Evolutionary conservation across 257 asterid species (phyloP), one percentile per base, ranked within the genome.

Genomic region (Nicotiana benthamiana): DNA sequence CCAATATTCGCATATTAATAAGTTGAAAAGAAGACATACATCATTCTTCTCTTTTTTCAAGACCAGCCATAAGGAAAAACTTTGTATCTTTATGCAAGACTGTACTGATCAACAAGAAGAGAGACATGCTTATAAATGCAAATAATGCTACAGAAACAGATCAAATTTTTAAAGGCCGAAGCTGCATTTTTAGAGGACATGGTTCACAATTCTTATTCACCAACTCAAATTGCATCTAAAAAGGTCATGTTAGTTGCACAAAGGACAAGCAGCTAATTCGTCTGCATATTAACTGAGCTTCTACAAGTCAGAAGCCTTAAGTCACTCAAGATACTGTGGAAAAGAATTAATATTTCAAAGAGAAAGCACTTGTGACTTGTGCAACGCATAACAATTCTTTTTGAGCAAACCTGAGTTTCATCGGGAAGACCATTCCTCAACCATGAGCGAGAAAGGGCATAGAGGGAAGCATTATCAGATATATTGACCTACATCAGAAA

Each of bases 391-490:
- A 81, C 48, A 66, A 79, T 81, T 64, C 75, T 60, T 62, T 68
- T 80, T 62, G 34, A 59, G 81, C 88, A 87, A 28, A 93, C 99
- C 97, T 93, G 97, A 82, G 84, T 88, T 85, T 87, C 97, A 86
- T 92, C 97, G 76, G 87, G 88, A 83, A 85, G 82, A 78, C 98
- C 90, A 84, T 93, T 95, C 87, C 84, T 91, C 88, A 95, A 85
- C 98, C 99, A 95, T 63, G 98, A 95, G 13, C 98, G 92, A 81
- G 95, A 89, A 68, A 92, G 91, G 82, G 91, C 77, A 86, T 93
- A 95, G 59, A 95, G 83, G 75, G 99, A 91, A 80, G 97, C 86
- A 79, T 80, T 84, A 20, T 92, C 95, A 81, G 88, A 83, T 77
- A 89, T 27, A 67, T 88, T 88, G 80, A 92, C 99, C 99, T 95